A percentile compares a stretch with the other conserved stretches of the same genome.
Conservation (phyloP, 2,329 filamentous ascomycete genomes). For the Sclerotinia borealis region DNA sequence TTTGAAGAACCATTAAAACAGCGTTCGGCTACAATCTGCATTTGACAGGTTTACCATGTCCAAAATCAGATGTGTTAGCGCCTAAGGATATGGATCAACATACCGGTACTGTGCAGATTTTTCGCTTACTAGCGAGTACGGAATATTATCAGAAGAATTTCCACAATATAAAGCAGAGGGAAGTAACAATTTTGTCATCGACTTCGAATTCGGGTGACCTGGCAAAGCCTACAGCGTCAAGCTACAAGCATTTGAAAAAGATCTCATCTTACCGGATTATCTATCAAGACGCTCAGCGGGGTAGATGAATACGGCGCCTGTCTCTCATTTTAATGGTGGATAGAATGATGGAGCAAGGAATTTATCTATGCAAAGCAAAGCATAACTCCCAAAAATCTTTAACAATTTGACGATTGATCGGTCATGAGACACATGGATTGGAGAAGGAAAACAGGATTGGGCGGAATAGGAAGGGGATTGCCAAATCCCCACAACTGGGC, state of each 20-base stretch:
- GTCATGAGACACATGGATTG: no score
- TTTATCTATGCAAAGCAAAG: background rate
- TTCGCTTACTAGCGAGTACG: conserved; percentile 78
- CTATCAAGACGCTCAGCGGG: background rate
- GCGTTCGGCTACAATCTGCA: conserved; percentile 70
- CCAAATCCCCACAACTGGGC: background rate
- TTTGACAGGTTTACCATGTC: conserved; percentile 64
- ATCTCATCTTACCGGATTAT: no score
- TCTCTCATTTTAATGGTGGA: background rate
- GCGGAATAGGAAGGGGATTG: background rate
- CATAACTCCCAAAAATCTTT: no score
- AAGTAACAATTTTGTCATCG: background rate
- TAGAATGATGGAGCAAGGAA: no score
- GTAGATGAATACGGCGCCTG: conserved; percentile 10
- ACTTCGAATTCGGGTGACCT: background rate
- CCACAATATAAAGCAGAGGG: background rate
- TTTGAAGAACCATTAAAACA: conserved; percentile 30
- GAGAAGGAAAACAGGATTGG: background rate
- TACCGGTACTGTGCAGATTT: conserved; percentile 83
- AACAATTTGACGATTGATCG: background rate
- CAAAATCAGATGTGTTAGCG: conserved; percentile 67
- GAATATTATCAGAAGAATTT: conserved; percentile 72
- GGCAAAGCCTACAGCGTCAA: background rate
- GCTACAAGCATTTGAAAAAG: no score
- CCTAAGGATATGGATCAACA: conserved; percentile 71